These are phyloP conservation scores for Dipodascus albidus DNA, from an alignment of 805 yeast species.

Conservation along the genomic window DNA sequence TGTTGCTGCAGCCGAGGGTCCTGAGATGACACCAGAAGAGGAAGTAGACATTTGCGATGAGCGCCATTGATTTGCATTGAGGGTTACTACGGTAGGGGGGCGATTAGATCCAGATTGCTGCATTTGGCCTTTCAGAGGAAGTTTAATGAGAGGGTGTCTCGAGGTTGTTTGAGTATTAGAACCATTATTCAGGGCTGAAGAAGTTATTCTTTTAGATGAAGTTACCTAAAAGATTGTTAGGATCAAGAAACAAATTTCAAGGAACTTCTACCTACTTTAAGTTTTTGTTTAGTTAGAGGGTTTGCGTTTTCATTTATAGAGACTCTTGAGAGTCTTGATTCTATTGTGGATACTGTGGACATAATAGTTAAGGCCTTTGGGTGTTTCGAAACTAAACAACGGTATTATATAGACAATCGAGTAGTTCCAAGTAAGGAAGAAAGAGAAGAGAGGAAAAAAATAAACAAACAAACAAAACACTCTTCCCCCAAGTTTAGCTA, in stretches of 20 bases:
- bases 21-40: slow-evolving; percentile 6
- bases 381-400: too few species aligned
- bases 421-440: neutral
- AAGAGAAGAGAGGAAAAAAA: neutral
- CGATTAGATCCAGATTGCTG: slow-evolving; percentile 4
- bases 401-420: too few species aligned
- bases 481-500: neutral
- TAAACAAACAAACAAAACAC: neutral
- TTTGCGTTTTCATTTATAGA: slow-evolving; percentile 16
- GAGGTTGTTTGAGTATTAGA: neutral
- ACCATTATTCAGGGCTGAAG: too few species aligned
- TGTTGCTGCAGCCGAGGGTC: neutral
- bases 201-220: neutral
- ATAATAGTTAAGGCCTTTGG: too few species aligned
- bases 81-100: slow-evolving; percentile 6
- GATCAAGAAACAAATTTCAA: neutral
- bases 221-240: slow-evolving; percentile 1
- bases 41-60: slow-evolving; percentile 2
- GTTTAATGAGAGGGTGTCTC: slow-evolving; percentile 16
- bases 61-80: slow-evolving; percentile 12
- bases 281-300: slow-evolving; percentile 6
- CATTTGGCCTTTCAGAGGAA: slow-evolving; percentile 13
- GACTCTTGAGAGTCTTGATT: slow-evolving; percentile 13
- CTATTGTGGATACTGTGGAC: slow-evolving; percentile 6
- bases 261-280: neutral